These are phyloP conservation scores for Actinomucor elegans DNA, from an alignment of 371 early-diverging fungal species.

Conservation along the genomic window DNA sequence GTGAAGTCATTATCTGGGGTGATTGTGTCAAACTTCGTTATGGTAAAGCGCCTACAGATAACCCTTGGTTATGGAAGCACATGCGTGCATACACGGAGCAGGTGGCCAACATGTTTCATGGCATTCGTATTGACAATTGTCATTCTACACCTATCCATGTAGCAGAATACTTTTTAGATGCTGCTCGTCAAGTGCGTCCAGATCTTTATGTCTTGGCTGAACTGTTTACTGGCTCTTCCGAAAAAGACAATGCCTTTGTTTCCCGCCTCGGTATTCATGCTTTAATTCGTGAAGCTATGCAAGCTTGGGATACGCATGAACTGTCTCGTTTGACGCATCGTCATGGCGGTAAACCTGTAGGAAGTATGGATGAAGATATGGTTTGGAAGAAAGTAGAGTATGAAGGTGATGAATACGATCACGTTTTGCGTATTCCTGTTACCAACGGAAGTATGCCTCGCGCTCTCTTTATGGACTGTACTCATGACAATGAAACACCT, in stretches of 20 bases:
- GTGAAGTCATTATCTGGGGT: conserved; percentile 97
- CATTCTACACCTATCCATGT: conserved; percentile 96
- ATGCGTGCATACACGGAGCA: conserved; percentile 85
- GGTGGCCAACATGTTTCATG: conserved; percentile 89
- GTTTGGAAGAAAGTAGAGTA: conserved; percentile 48
- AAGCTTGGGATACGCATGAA: conserved; percentile 93
- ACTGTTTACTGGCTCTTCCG: conserved; percentile 94
- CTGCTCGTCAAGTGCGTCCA: conserved; percentile 82
- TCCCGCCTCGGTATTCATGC: conserved; percentile 92
- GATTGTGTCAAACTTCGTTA: conserved; percentile 98
- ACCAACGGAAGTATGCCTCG: conserved; percentile 67
- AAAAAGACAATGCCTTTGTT: conserved; percentile 88
- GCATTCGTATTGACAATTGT: conserved; percentile 97
- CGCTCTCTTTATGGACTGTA: conserved; percentile 97
- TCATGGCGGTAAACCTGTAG: conserved; percentile 87
- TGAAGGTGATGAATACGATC: conserved; percentile 41
- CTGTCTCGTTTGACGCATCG: conserved; percentile 86
- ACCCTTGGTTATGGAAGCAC: conserved; percentile 95
- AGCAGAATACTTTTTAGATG: conserved; percentile 89
- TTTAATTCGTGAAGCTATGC: conserved; percentile 96
- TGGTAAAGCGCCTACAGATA: conserved; percentile 81
- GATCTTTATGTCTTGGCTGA: conserved; percentile 96
- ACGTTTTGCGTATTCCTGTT: conserved; percentile 35
- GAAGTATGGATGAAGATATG: conserved; percentile 67
- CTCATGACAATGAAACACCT: conserved; percentile 97